Evolutionary conservation across 257 asterid species (phyloP), one percentile per base, ranked within the genome.

Genomic region (Leptodermis oblonga): DNA sequence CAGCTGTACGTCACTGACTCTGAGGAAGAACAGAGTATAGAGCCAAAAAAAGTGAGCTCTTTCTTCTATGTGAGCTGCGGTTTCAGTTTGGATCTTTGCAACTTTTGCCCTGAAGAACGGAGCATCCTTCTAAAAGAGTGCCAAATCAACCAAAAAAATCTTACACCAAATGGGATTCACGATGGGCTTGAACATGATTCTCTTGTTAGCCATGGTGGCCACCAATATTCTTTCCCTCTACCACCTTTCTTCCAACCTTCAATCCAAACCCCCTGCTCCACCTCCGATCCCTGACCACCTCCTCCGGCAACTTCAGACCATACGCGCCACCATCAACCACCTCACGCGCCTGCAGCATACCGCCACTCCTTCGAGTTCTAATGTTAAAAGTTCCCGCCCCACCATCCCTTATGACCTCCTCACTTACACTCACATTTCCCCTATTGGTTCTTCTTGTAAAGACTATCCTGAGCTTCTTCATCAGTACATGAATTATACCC

Each of bases 151-250:
- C 78, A 62, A 77, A 42, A 63, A 67, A 48, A 22, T 6, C 12
- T 43, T 20, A 25, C 8, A 22, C 23, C 52, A 59, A 41, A 88
- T 90, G 96, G 92, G 95, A 33, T 80, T 88, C 88, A 87, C 97
- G 0, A 93, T 93, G 97, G 92, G 95, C 25, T 81, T 93, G 5
- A 93, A 93, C 84, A 59, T 93, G 59, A 62, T 93, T 23, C 97
- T 93, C 72, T 54, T 93, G 70, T 68, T 88, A 8, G 96, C 96
- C 67, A 93, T 93, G 99, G 99, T 87, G 6, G 99, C 96, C 68
- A 93, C 99, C 84, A 93, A 93, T 81, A 86, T 93, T 73, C 89
- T 93, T 73, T 93, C 99, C 51, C 92, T 93, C 68, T 93, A 93
- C 89, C 99, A 93, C 77, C 99, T 93, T 84, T 90, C 99, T 73